Conservation (phyloP, 2,329 filamentous ascomycete species). For the Alternaria incomplexa region DNA sequence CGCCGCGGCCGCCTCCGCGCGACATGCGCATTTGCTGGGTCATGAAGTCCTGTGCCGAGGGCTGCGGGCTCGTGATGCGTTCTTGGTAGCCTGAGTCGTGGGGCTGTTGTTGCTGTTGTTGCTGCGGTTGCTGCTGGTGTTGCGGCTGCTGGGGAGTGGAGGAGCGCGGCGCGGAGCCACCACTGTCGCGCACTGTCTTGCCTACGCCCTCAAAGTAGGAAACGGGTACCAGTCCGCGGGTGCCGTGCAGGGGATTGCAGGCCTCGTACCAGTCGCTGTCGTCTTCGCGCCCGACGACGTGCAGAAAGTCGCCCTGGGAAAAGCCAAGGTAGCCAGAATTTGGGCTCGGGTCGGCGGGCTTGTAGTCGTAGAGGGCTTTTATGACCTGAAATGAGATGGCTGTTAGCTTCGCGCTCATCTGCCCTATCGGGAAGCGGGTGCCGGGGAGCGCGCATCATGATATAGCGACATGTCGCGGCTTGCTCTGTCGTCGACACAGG, state of each 20-base stretch:
- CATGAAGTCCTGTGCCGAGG: conserved; percentile 37
- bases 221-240: conserved; percentile 90
- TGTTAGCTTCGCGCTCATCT: conserved; percentile 35
- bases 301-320: conserved; percentile 94
- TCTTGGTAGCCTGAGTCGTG: conserved; percentile 94
- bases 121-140: conserved; percentile 51
- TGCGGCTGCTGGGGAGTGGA: conserved; percentile 51
- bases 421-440: conserved; percentile 22
- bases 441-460: conserved; percentile 11
- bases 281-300: conserved; percentile 95
- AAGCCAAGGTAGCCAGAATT: conserved; percentile 76
- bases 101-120: conserved; percentile 63
- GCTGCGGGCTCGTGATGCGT: conserved; percentile 41
- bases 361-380: conserved; percentile 95
- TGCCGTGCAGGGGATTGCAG: conserved; percentile 90
- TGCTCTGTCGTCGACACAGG: background rate
- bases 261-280: conserved; percentile 98
- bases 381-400: conserved; percentile 72
- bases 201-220: conserved; percentile 91
- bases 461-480: conserved; percentile 1
- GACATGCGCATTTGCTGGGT: conserved; percentile 43
- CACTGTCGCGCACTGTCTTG: conserved; percentile 89
- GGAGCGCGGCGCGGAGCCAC: conserved; percentile 52
- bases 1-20: conserved; percentile 64
- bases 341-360: conserved; percentile 71